Evolutionary conservation across 495 filamentous ascomycete genomes (phyloP).

Genomic region (Amniculicola lignicola): DNA sequence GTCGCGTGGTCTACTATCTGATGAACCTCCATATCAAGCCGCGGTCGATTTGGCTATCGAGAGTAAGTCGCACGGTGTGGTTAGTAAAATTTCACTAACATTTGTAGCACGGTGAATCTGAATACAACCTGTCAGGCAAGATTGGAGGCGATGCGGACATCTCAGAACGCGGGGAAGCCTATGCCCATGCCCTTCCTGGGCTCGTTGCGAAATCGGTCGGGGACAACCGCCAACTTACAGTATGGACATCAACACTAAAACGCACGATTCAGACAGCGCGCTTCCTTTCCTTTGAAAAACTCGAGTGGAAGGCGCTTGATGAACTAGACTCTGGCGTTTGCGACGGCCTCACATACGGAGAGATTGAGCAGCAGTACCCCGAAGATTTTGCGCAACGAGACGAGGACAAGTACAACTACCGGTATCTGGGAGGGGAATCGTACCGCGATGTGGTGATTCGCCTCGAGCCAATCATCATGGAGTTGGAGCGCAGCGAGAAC

Average conservation of each 20-base stretch:
- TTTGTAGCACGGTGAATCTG: conserved; percentile 82
- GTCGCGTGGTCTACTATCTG: conserved; percentile 92
- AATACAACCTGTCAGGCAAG: conserved; percentile 80
- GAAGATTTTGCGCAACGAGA: conserved; percentile 93
- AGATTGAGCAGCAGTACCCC: conserved; percentile 85
- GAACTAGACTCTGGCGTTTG: conserved; percentile 96
- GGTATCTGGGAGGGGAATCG: conserved; percentile 92
- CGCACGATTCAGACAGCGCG: conserved; percentile 90
- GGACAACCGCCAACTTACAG: conserved; percentile 75
- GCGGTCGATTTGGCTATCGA: conserved; percentile 94
- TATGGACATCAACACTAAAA: conserved; percentile 94
- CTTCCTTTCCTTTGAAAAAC: conserved; percentile 80
- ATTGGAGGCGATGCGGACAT: conserved; percentile 90
- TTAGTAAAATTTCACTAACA: conserved; percentile 18
- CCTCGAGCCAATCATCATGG: conserved; percentile 99
- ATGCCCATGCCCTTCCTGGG: conserved; percentile 75
- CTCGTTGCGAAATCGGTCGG: conserved; percentile 79
- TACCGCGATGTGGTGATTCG: conserved; percentile 98
- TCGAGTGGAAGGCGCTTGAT: conserved; percentile 98
- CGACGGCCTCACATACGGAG: conserved; percentile 89
- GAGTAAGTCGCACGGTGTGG: conserved; percentile 57
- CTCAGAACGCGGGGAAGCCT: conserved; percentile 80
- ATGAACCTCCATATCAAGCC: conserved; percentile 98
- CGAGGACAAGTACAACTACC: conserved; percentile 98
- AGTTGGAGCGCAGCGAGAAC: conserved; percentile 90